Evolutionary conservation across 108 stramenopile species (phyloP).

Genomic region (Cyclotella sp.): DNA sequence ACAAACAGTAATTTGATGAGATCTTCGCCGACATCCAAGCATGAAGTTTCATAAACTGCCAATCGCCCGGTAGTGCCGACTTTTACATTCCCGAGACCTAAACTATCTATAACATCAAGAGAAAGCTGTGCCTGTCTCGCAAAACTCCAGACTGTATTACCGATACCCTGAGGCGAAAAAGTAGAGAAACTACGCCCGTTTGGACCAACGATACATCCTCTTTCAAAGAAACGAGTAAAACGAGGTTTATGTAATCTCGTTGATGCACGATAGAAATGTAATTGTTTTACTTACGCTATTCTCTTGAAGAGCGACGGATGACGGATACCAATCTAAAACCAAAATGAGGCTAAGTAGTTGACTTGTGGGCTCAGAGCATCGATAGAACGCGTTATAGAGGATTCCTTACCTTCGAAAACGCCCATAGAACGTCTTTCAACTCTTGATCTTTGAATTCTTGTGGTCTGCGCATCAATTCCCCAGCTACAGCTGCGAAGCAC

Average conservation of each 20-base stretch:
- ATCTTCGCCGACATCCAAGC: slow-evolving; percentile 77
- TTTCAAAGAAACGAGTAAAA: slow-evolving; percentile 34
- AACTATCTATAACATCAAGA: slow-evolving; percentile 56
- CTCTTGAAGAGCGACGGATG: slow-evolving; percentile 75
- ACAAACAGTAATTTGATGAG: slow-evolving; percentile 64
- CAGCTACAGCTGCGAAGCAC: slow-evolving; percentile 65
- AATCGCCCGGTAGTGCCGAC: slow-evolving; percentile 64
- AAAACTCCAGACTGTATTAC: slow-evolving; percentile 63
- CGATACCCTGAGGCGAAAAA: slow-evolving; percentile 79
- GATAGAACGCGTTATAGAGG: slow-evolving; percentile 5
- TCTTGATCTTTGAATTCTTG: slow-evolving; percentile 84
- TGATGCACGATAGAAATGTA: too few species aligned
- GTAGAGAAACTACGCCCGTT: slow-evolving; percentile 61
- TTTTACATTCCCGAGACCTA: slow-evolving; percentile 36
- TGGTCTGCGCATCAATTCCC: slow-evolving; percentile 76
- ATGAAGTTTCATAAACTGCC: slow-evolving; percentile 73
- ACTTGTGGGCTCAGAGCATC: not conserved
- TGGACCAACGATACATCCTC: slow-evolving; percentile 2
- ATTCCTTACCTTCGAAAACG: slow-evolving; percentile 63
- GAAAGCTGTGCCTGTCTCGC: slow-evolving; percentile 82
- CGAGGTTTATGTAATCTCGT: slow-evolving; percentile 10
- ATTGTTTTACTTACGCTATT: slow-evolving; percentile 54
- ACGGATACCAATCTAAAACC: slow-evolving; percentile 58
- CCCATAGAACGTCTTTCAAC: slow-evolving; percentile 82
- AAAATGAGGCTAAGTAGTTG: not conserved